These are phyloP conservation scores for Angomonas desouzai DNA, from an alignment of 208 protist species.

Conservation along the genomic window DNA sequence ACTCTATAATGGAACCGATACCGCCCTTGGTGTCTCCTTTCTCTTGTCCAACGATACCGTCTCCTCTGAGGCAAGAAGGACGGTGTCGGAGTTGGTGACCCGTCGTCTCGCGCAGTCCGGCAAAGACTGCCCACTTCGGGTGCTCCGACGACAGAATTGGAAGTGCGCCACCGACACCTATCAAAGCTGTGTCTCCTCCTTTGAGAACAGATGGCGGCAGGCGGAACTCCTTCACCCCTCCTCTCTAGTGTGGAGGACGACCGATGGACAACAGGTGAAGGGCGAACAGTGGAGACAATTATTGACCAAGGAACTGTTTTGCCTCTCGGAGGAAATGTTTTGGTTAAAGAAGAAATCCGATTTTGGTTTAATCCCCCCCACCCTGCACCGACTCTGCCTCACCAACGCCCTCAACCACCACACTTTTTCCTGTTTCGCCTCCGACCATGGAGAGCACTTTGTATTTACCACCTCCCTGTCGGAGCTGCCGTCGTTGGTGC, in stretches of 20 bases:
- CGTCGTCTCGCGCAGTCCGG: not conserved
- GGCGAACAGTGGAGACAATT: not conserved
- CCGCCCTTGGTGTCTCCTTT: not conserved
- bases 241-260: not conserved
- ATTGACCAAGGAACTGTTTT: not conserved
- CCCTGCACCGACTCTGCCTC: not conserved
- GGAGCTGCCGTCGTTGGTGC: not conserved
- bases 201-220: not conserved
- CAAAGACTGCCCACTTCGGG: not conserved
- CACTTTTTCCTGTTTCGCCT: not conserved
- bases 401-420: not conserved
- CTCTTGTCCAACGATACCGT: not conserved
- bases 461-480: not conserved
- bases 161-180: not conserved
- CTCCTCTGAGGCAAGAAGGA: not conserved
- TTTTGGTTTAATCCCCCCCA: not conserved
- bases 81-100: not conserved
- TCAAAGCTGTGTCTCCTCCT: not conserved
- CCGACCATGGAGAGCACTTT: constrained; percentile 4
- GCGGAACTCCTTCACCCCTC: not conserved
- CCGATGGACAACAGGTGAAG: not conserved
- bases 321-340: not conserved
- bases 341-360: not conserved
- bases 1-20: not conserved
- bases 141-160: not conserved